These are phyloP conservation scores for Talaromyces albobiverticillius DNA, from an alignment of 2,329 filamentous ascomycete species.

Conservation along the genomic window DNA sequence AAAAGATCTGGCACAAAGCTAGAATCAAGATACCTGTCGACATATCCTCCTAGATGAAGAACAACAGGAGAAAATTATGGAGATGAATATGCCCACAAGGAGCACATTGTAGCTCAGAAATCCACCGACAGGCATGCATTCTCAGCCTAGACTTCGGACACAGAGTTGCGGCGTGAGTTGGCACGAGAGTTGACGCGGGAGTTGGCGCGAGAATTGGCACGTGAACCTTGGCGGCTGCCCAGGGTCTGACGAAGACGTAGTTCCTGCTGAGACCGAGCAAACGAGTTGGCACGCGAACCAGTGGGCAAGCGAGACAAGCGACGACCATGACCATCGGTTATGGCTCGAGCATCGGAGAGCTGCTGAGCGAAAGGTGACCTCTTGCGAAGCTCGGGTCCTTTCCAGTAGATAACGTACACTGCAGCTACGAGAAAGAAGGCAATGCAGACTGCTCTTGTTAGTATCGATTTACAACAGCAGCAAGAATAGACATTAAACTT, in stretches of 20 bases:
- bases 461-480: not conserved
- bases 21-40: not conserved
- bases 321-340: conserved; percentile 29
- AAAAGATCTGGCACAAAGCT: not conserved
- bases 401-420: conserved; percentile 66
- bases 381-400: conserved; percentile 59
- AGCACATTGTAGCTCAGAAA: not conserved
- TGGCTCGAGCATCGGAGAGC: conserved; percentile 47
- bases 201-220: conserved; percentile 29
- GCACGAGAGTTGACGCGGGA: conserved; percentile 24
- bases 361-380: conserved; percentile 64
- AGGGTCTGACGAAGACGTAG: conserved; percentile 33
- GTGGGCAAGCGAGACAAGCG: conserved; percentile 33
- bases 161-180: conserved; percentile 4
- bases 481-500: conserved; percentile 18
- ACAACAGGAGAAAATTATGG: not conserved
- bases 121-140: not conserved
- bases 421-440: conserved; percentile 60
- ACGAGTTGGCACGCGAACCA: conserved; percentile 35
- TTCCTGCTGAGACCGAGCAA: conserved; percentile 38
- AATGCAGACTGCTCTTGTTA: conserved; percentile 45
- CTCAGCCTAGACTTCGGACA: conserved; percentile 4
- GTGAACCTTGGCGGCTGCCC: conserved; percentile 35
- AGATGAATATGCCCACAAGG: no score
- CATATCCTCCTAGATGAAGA: not conserved